Percentiles rank a stretch among this genome's conserved stretches.
These are phyloP conservation scores for Myrmaecium sp. DNA, from an alignment of 2,329 filamentous ascomycete genomes.

Conservation along the genomic window DNA sequence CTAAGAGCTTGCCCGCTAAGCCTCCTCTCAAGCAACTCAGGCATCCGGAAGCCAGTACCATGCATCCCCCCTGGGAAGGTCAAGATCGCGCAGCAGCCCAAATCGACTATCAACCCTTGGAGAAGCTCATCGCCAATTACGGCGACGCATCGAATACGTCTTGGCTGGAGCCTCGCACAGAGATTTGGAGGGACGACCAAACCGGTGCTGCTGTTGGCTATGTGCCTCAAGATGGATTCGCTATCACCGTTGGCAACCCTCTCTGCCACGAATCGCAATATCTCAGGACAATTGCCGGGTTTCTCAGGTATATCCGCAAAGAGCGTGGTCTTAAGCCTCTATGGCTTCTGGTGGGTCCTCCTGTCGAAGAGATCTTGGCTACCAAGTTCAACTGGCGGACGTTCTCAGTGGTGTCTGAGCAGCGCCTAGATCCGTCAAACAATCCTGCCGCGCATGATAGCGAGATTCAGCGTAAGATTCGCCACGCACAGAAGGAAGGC, in stretches of 20 bases:
- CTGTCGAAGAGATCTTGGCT: constrained; percentile 64
- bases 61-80: constrained; percentile 47
- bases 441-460: constrained; percentile 49
- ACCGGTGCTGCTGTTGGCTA: constrained; percentile 78
- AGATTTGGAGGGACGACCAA: constrained; percentile 64
- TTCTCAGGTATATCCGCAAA: constrained; percentile 57
- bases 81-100: constrained; percentile 29
- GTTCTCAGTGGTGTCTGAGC: constrained; percentile 74
- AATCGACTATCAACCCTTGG: constrained; percentile 51
- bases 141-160: constrained; percentile 88
- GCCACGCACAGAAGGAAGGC: constrained; percentile 66
- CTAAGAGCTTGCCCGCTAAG: constrained; percentile 63
- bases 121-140: constrained; percentile 87
- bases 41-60: constrained; percentile 75
- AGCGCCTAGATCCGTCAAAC: constrained; percentile 61
- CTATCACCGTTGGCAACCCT: constrained; percentile 74
- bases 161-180: constrained; percentile 78
- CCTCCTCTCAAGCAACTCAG: constrained; percentile 48
- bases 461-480: constrained; percentile 56
- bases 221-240: constrained; percentile 59
- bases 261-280: constrained; percentile 70
- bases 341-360: constrained; percentile 74
- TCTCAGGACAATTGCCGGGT: constrained; percentile 52
- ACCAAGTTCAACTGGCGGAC: constrained; percentile 73
- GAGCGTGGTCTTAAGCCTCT: constrained; percentile 60